A percentile compares a stretch with the other conserved stretches of the same genome.
phyloP scores from a whole-genome alignment of 345 rosid species.

The Citrus sinensis region DNA sequence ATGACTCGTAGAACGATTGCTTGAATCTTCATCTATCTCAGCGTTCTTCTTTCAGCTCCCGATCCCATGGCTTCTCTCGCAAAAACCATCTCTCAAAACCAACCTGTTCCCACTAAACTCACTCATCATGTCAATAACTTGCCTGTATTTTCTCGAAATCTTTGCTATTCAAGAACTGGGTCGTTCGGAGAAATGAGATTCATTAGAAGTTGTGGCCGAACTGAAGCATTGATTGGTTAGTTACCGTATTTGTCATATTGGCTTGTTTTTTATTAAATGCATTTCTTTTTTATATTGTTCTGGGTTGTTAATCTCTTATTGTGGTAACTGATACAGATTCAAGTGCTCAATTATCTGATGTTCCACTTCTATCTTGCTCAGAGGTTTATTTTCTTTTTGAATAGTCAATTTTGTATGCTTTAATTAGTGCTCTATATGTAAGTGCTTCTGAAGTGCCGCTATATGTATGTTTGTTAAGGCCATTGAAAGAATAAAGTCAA shows the following conservation, averaged over 20 bases:
- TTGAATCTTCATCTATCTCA: not conserved
- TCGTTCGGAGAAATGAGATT: constrained; percentile 10
- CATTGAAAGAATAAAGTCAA: constrained; percentile 48
- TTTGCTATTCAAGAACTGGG: constrained; percentile 21
- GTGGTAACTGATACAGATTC: constrained; percentile 29
- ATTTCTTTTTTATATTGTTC: not conserved
- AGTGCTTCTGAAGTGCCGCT: not conserved
- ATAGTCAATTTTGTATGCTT: not conserved
- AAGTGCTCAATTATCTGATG: constrained; percentile 28
- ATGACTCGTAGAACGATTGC: not conserved
- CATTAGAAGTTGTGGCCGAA: constrained; percentile 24
- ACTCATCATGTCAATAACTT: constrained; percentile 3
- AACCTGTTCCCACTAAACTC: constrained; percentile 8
- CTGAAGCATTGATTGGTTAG: constrained; percentile 33
- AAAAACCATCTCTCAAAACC: constrained; percentile 18
- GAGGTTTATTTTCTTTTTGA: constrained; percentile 42
- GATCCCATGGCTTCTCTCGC: constrained; percentile 35
- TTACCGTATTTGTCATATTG: not conserved
- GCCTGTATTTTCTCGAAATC: not conserved
- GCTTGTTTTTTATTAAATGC: not conserved
- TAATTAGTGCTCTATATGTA: not conserved
- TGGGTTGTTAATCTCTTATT: not conserved
- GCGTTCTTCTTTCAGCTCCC: not conserved
- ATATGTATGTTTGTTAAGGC: constrained; percentile 37
- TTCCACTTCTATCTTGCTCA: constrained; percentile 55